Percentiles rank a stretch among this genome's conserved stretches.
Conservation (phyloP, 768 basidiomycete species). For the Dioszegia crocea region DNA sequence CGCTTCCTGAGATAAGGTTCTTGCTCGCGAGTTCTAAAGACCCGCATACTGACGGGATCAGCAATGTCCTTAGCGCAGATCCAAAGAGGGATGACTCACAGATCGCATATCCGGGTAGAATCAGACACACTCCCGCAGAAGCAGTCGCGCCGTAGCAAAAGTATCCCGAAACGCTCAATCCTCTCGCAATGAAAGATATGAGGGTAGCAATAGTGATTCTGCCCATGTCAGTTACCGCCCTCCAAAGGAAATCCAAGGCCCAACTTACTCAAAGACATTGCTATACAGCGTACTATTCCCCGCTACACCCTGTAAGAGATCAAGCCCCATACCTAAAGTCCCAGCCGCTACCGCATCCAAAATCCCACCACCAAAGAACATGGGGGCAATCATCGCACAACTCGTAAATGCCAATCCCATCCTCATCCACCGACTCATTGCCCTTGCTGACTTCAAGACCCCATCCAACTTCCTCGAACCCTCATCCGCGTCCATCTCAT, state of each 20-base stretch:
- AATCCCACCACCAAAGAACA: conserved; percentile 79
- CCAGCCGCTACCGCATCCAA: conserved; percentile 42
- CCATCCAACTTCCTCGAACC: conserved; percentile 53
- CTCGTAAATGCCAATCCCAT: conserved; percentile 66
- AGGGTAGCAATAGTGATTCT: conserved; percentile 79
- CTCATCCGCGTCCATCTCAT: conserved; percentile 41
- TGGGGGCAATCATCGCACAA: conserved; percentile 72
- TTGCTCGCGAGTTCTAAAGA: conserved; percentile 45
- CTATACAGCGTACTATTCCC: conserved; percentile 74
- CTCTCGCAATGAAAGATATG: conserved; percentile 66
- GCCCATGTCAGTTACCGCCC: conserved; percentile 6
- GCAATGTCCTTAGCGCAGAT: too few species aligned
- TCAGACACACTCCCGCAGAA: conserved; percentile 40
- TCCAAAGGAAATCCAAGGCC: neutral
- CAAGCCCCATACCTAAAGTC: conserved; percentile 59
- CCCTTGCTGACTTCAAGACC: conserved; percentile 62
- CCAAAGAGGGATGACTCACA: conserved; percentile 21
- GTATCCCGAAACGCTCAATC: conserved; percentile 33
- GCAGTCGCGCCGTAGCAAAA: conserved; percentile 46
- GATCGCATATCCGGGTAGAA: conserved; percentile 46
- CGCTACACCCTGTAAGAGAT: conserved; percentile 68
- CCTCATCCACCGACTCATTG: conserved; percentile 63
- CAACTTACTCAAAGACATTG: conserved; percentile 81
- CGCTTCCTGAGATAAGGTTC: conserved; percentile 44
- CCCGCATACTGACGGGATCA: conserved; percentile 42